Evolutionary conservation across 1,284 basidiomycete species (phyloP).

Genomic region (Boletus albobrunnescens): DNA sequence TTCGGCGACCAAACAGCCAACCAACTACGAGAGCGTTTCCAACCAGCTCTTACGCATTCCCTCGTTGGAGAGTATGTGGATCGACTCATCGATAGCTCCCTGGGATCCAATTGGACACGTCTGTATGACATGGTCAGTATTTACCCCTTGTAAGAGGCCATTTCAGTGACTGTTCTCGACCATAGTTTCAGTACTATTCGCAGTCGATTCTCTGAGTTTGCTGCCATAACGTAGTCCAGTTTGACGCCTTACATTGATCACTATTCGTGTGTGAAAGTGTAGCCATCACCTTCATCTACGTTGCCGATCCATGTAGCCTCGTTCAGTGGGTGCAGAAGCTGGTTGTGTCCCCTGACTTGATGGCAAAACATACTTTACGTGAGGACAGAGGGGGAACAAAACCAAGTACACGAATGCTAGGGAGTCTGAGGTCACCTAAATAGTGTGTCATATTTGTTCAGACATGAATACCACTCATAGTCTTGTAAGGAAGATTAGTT

Average conservation of each 20-base stretch:
- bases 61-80: slow-evolving; percentile 89
- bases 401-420: slow-evolving; percentile 3
- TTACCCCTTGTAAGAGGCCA: neutral
- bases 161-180: slow-evolving; percentile 4
- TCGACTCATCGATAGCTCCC: slow-evolving; percentile 78
- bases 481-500: slow-evolving; percentile 41
- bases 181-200: slow-evolving; percentile 77
- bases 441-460: slow-evolving; percentile 64
- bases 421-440: slow-evolving; percentile 35
- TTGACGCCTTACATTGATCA: neutral
- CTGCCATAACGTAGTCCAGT: slow-evolving; percentile 5
- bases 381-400: neutral
- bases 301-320: neutral
- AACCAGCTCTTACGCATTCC: slow-evolving; percentile 83
- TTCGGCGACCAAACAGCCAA: slow-evolving; percentile 88
- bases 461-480: slow-evolving; percentile 77
- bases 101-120: slow-evolving; percentile 90
- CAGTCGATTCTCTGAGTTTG: slow-evolving; percentile 66
- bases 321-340: neutral
- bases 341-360: neutral
- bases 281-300: neutral
- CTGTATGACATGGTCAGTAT: slow-evolving; percentile 82
- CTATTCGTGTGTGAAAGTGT: neutral
- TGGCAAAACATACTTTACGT: neutral
- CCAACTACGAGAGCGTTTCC: slow-evolving; percentile 90